A percentile compares a stretch with the other conserved stretches of the same genome.
phyloP scores from a whole-genome alignment of 1,139 yeast species.

The Nematodospora anomalae region DNA sequence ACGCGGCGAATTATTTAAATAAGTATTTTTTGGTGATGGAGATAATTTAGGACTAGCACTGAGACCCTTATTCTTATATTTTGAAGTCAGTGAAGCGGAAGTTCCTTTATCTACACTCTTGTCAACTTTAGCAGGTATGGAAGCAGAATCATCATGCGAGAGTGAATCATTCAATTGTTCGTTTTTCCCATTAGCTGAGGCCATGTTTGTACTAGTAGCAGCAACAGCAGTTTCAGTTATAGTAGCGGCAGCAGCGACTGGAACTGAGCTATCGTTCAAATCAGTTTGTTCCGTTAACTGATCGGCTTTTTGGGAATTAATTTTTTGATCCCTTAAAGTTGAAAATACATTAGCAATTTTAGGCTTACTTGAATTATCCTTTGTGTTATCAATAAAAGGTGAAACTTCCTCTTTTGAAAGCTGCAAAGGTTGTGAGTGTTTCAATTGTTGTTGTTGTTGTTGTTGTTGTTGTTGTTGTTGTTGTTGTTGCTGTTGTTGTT shows the following conservation, averaged over 20 bases:
- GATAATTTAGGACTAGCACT: constrained; percentile 12
- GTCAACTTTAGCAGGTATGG: background rate
- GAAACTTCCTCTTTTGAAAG: constrained; percentile 2
- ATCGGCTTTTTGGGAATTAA: background rate
- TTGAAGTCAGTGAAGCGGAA: constrained; percentile 15
- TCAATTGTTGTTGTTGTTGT: background rate
- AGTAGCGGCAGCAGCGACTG: constrained; percentile 1
- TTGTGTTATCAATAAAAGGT: constrained; percentile 7
- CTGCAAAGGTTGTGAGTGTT: background rate
- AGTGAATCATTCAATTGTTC: background rate
- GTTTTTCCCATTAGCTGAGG: background rate
- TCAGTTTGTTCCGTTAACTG: background rate
- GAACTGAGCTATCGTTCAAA: background rate
- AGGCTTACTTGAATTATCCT: constrained; percentile 4
- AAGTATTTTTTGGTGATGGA: constrained; percentile 19
- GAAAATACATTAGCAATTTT: constrained; percentile 8
- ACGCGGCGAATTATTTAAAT: constrained; percentile 13
- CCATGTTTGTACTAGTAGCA: background rate
- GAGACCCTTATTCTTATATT: constrained; percentile 14
- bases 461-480: constrained; percentile 1
- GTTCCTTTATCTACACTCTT: constrained; percentile 5
- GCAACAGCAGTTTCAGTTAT: constrained; percentile 4
- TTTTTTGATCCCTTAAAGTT: constrained; percentile 8
- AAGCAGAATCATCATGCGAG: background rate
- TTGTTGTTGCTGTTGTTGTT: background rate